Evolutionary conservation across 2,329 filamentous ascomycete species (phyloP).

Genomic region (Colletotrichum costaricense): DNA sequence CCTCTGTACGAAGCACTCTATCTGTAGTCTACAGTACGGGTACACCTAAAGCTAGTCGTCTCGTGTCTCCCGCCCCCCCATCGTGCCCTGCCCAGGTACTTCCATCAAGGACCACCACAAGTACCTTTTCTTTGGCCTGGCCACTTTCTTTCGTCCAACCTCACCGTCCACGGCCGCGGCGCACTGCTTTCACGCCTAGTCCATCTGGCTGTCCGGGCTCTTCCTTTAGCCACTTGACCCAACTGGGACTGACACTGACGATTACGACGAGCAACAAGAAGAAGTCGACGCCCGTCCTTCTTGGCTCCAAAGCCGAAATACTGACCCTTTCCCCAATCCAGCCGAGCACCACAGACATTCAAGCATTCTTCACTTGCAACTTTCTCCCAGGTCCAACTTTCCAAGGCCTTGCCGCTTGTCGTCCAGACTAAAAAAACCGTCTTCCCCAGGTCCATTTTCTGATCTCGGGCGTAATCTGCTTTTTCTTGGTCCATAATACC

Average conservation of each 20-base stretch:
- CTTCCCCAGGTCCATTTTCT: slow-evolving; percentile 1
- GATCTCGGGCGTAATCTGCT: slow-evolving; percentile 2
- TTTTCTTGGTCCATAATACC: slow-evolving; percentile 24
- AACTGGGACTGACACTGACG: slow-evolving; percentile 22
- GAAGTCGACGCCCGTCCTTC: slow-evolving; percentile 12
- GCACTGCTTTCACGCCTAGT: slow-evolving; percentile 11
- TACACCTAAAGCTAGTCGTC: not conserved
- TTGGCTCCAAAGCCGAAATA: slow-evolving; percentile 24
- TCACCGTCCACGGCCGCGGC: slow-evolving; percentile 7
- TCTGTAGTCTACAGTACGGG: not conserved
- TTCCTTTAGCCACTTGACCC: slow-evolving; percentile 24
- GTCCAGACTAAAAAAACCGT: slow-evolving; percentile 12
- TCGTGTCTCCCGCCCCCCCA: not conserved
- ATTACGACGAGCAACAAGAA: slow-evolving; percentile 2
- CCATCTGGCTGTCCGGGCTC: slow-evolving; percentile 18
- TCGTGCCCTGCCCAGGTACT: not conserved
- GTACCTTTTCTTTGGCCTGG: not conserved
- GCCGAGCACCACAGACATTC: slow-evolving; percentile 15
- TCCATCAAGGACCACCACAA: not conserved
- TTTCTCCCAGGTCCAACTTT: not conserved
- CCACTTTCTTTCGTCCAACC: not conserved
- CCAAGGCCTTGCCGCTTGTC: not conserved
- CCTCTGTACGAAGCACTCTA: not conserved
- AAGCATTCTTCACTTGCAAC: slow-evolving; percentile 11
- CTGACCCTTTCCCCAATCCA: slow-evolving; percentile 26